These are phyloP conservation scores for Viola pubescens DNA, from an alignment of 441 rosid genomes.

Conservation along the genomic window DNA sequence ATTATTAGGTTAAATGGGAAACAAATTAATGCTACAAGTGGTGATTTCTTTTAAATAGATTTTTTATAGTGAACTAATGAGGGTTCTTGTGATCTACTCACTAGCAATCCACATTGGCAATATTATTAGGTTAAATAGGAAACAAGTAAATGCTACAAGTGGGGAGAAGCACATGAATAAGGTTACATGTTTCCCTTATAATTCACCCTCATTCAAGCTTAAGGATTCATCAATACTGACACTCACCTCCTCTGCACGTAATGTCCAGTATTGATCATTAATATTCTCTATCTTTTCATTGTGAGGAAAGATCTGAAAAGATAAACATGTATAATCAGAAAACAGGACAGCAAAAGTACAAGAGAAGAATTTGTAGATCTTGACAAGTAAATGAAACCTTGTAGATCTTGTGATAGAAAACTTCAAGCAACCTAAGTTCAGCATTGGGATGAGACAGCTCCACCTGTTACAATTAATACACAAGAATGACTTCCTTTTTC, in stretches of 20 bases:
- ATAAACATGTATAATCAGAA: slow-evolving; percentile 5
- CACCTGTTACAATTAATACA: slow-evolving; percentile 40
- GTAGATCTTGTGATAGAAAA: slow-evolving; percentile 87
- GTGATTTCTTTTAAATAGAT: no score
- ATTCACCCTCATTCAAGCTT: background rate
- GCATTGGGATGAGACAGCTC: slow-evolving; percentile 82
- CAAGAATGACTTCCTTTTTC: background rate
- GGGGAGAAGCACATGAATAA: no score
- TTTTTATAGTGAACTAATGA: no score
- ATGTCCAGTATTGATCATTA: slow-evolving; percentile 97
- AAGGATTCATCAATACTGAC: background rate
- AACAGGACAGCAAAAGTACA: slow-evolving; percentile 2
- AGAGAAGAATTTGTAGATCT: background rate
- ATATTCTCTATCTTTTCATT: slow-evolving; percentile 89
- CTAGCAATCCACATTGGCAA: no score
- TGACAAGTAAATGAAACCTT: slow-evolving; percentile 41
- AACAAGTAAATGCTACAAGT: no score
- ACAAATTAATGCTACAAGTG: no score
- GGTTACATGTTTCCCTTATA: background rate
- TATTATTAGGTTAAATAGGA: no score
- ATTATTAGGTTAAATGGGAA: no score
- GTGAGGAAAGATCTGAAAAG: slow-evolving; percentile 68
- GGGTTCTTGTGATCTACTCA: no score
- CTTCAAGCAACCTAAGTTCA: slow-evolving; percentile 91
- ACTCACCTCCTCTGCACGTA: slow-evolving; percentile 93